Base-by-base conservation (phyloP, 495 filamentous ascomycete species). In the Neohortaea acidophila region DNA sequence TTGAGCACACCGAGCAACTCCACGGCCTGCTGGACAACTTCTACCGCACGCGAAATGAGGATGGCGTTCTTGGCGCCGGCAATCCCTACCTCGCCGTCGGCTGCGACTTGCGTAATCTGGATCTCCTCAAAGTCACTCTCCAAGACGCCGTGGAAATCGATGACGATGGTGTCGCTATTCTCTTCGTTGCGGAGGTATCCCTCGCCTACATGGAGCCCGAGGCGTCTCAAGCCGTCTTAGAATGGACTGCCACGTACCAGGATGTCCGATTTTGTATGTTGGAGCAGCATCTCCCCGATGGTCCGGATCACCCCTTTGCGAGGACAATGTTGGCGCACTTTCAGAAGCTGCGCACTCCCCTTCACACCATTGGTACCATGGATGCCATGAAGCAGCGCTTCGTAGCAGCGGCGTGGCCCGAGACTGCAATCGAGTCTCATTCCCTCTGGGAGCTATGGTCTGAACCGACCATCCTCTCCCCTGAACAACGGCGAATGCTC, bases 181-280 rank as follows among this genome's bases (percentile, higher is more conserved):
- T 94, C 36, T 89, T 84, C 51, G 69, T 80, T 2, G 84, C 84
- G 0, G 87, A 94, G 57, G 85, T 93, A 4, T 91, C 84, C 4
- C 66, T 92, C 22, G 85, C 85, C 1, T 93, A 93, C 48, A 93
- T 94, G 85, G 73, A 84, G 29, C 67, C 68, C 13, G 59, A 71
- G n/a, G 29, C 72, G 17, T 75, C 87, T 23, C 73, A 92, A 59
- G 62, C 61, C 15, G 63, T 94, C 3, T 72, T 94, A 17, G 49
- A 59, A 24, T 89, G 80, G 80, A 73, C 75, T 6, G 65, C 69
- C 26, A 65, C 56, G 11, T 58, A 84, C 32, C 66, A 70, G 15
- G 62, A 78, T 53, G 75, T 80, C 38, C 36, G 47, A n/a, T 94
- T 94, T 54, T 85, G 84, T 50, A 65, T 94, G n/a, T 62, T 94